A percentile compares a stretch with the other conserved stretches of the same genome.
Conservation (phyloP, 495 filamentous ascomycete genomes). For the Hyaloscypha bicolor region DNA sequence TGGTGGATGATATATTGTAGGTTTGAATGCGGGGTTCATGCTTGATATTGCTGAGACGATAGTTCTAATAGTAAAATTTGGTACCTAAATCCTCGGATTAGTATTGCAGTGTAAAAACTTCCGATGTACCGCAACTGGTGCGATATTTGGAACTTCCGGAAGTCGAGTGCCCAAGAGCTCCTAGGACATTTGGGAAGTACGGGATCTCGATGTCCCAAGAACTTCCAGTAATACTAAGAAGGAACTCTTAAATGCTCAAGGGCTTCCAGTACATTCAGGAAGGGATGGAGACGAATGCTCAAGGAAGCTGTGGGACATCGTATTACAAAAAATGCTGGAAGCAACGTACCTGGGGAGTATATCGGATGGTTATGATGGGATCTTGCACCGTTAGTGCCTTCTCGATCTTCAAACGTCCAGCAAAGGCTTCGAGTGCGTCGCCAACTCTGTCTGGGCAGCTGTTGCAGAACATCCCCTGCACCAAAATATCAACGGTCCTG, state of each 20-base stretch:
- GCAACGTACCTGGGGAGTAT: conserved; percentile 52
- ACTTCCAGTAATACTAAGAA: too few species aligned
- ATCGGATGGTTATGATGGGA: conserved; percentile 72
- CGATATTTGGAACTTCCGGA: too few species aligned
- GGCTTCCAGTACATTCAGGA: too few species aligned
- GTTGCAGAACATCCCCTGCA: conserved; percentile 87
- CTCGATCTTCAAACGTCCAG: conserved; percentile 40
- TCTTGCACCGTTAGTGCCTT: conserved; percentile 50
- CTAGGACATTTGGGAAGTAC: too few species aligned
- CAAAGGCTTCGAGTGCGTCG: conserved; percentile 38
- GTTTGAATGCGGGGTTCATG: conserved; percentile 63
- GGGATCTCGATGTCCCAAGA: too few species aligned
- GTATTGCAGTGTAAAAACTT: too few species aligned
- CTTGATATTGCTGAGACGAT: conserved; percentile 68
- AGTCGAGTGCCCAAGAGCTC: too few species aligned
- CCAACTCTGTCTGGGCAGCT: conserved; percentile 73
- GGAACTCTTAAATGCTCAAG: too few species aligned
- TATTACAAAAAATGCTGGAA: too few species aligned
- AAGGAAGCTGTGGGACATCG: too few species aligned
- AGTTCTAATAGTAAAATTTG: conserved; percentile 73
- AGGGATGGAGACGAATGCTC: too few species aligned
- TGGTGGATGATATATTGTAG: conserved; percentile 75
- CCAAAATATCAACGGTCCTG: conserved; percentile 64
- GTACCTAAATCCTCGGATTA: conserved; percentile 37
- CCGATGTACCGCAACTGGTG: too few species aligned